Conservation (phyloP, 1,139 yeast genomes). For the Lodderomyces margitis region DNA sequence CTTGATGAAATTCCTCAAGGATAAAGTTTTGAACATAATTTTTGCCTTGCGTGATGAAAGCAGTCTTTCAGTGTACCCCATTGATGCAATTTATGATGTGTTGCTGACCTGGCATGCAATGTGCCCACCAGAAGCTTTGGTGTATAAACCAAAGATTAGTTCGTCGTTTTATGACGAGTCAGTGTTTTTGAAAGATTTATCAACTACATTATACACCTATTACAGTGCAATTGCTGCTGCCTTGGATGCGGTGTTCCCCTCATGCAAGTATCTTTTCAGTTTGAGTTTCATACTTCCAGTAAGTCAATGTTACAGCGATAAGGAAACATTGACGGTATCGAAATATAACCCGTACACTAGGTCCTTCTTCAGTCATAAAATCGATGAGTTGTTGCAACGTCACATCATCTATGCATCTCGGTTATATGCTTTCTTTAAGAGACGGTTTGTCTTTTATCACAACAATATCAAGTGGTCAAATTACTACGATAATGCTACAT, state of each 20-base stretch:
- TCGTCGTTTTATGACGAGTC: conserved; percentile 12
- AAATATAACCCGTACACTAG: conserved; percentile 15
- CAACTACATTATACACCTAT: conserved; percentile 25
- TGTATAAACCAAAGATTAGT: conserved; percentile 1
- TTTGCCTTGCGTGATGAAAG: conserved; percentile 17
- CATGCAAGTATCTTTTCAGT: conserved; percentile 23
- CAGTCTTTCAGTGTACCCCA: conserved; percentile 21
- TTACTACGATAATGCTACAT: conserved; percentile 13
- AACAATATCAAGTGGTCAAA: conserved; percentile 21
- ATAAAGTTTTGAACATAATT: conserved; percentile 15
- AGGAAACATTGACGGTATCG: conserved; percentile 16
- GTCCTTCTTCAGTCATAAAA: conserved; percentile 11
- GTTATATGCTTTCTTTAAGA: conserved; percentile 26
- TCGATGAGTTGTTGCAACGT: conserved; percentile 22
- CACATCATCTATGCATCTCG: conserved; percentile 29
- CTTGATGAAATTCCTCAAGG: conserved; percentile 15
- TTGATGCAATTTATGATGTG: conserved; percentile 20
- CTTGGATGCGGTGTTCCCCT: conserved; percentile 28
- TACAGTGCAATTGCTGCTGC: conserved; percentile 25
- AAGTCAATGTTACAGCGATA: conserved; percentile 14
- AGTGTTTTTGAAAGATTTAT: conserved; percentile 18
- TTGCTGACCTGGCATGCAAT: conserved; percentile 23
- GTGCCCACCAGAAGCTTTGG: conserved; percentile 24
- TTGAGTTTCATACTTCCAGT: conserved; percentile 22
- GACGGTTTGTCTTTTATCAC: conserved; percentile 21